phyloP scores from a whole-genome alignment of 2,329 filamentous ascomycete genomes.

The Phaeoacremonium minimum region DNA sequence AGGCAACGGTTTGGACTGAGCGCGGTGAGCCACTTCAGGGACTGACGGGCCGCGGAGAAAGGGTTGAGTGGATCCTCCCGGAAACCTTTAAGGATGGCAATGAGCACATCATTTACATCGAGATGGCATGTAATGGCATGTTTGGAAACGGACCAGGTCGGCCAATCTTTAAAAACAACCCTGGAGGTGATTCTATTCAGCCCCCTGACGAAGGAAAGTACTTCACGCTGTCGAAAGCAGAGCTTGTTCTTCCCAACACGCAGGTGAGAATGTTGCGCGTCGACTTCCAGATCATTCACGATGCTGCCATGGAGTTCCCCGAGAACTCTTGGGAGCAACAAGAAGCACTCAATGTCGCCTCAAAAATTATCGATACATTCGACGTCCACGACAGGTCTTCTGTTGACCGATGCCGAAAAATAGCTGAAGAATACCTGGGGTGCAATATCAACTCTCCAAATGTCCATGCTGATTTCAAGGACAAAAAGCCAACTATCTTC shows the following conservation, averaged over 20 bases:
- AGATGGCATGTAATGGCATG: conserved; percentile 99
- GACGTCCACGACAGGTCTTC: conserved; percentile 75
- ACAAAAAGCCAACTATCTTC: conserved; percentile 72
- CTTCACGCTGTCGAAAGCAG: conserved; percentile 71
- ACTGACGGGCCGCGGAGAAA: conserved; percentile 82
- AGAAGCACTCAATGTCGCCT: conserved; percentile 79
- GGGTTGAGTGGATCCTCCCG: conserved; percentile 88
- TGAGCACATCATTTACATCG: conserved; percentile 86
- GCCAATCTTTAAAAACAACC: conserved; percentile 15
- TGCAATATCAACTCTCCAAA: conserved; percentile 74
- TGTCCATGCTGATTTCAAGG: conserved; percentile 68
- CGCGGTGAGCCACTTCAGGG: conserved; percentile 89
- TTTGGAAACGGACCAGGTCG: conserved; percentile 72
- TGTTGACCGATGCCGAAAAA: conserved; percentile 73
- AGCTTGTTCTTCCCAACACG: conserved; percentile 85
- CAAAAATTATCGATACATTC: conserved; percentile 86
- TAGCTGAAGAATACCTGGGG: conserved; percentile 80
- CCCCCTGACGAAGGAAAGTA: conserved; percentile 82
- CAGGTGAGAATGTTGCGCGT: conserved; percentile 79
- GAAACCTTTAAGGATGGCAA: conserved; percentile 77
- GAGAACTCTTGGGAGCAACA: conserved; percentile 86
- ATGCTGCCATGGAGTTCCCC: conserved; percentile 89
- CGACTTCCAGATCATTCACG: conserved; percentile 94
- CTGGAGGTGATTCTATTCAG: conserved; percentile 80
- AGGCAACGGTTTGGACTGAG: conserved; percentile 90